Evolutionary conservation across 306 rosid genomes (phyloP).

Genomic region (Lablab purpureus): DNA sequence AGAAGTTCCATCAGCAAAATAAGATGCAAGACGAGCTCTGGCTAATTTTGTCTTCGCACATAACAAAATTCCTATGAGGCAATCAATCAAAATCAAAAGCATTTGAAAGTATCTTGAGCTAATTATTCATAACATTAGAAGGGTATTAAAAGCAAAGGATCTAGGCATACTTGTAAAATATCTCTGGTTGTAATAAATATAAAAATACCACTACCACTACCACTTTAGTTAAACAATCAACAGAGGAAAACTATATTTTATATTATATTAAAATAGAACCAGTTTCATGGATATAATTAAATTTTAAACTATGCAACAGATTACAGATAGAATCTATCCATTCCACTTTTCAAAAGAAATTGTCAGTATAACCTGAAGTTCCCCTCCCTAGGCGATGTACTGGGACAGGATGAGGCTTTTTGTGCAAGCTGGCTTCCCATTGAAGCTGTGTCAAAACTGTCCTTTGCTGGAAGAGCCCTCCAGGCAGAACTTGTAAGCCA

Average conservation of each 20-base stretch:
- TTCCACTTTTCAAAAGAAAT: slow-evolving; percentile 40
- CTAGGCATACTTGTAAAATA: slow-evolving; percentile 3
- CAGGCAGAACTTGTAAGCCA: slow-evolving; percentile 94
- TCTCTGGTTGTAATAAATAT: slow-evolving; percentile 8
- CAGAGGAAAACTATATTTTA: slow-evolving; percentile 21
- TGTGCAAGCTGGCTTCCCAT: slow-evolving; percentile 59
- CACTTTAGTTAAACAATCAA: slow-evolving; percentile 23
- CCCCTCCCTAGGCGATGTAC: slow-evolving; percentile 98
- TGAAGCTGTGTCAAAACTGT: slow-evolving; percentile 87
- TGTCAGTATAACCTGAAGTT: slow-evolving; percentile 78
- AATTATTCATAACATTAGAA: slow-evolving; percentile 28
- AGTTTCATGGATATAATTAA: slow-evolving; percentile 22
- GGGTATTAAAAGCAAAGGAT: slow-evolving; percentile 21
- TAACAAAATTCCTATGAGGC: slow-evolving; percentile 70
- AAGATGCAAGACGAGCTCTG: slow-evolving; percentile 74
- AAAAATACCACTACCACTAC: slow-evolving; percentile 29
- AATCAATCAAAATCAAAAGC: slow-evolving; percentile 39
- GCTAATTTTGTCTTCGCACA: slow-evolving; percentile 93
- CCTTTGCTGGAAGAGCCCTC: slow-evolving; percentile 97
- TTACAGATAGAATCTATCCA: slow-evolving; percentile 10
- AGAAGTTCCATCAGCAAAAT: slow-evolving; percentile 89
- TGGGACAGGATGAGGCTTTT: slow-evolving; percentile 68
- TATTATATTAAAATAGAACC: slow-evolving; percentile 4
- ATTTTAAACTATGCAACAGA: slow-evolving; percentile 39
- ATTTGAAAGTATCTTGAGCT: slow-evolving; percentile 18